Percentiles rank a stretch among this genome's conserved stretches.
These are phyloP conservation scores for Phytopythium mirpurense DNA, from an alignment of 352 stramenopile genomes.

Conservation along the genomic window DNA sequence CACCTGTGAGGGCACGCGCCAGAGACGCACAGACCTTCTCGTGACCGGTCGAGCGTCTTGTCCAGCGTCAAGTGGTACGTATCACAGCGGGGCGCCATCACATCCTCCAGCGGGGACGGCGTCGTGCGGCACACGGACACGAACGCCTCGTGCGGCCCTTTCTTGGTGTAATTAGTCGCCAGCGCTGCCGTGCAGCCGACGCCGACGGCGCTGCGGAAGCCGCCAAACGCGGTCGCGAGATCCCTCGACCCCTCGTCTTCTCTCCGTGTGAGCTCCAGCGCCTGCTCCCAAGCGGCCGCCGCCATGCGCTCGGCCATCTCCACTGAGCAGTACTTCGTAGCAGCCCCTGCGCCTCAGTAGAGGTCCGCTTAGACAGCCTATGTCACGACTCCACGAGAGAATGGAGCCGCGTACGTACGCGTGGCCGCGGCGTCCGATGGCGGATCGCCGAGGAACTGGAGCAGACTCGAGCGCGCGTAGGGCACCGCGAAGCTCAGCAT, in stretches of 20 bases:
- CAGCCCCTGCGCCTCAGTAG: neutral
- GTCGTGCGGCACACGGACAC: constrained; percentile 46
- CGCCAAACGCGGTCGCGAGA: constrained; percentile 21
- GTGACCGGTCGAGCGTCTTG: constrained; percentile 49
- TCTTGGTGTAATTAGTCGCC: constrained; percentile 53
- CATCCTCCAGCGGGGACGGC: neutral
- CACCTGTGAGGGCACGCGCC: too few relatives aligned
- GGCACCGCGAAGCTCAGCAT: constrained; percentile 67
- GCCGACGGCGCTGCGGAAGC: constrained; percentile 38
- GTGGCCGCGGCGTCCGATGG: neutral
- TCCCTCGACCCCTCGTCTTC: constrained; percentile 21
- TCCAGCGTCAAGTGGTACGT: constrained; percentile 65
- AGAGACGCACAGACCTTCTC: constrained; percentile 9
- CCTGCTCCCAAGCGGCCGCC: constrained; percentile 39
- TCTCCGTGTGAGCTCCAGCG: constrained; percentile 27
- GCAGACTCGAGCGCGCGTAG: constrained; percentile 58
- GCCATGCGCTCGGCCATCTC: constrained; percentile 68
- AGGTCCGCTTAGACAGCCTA: too few relatives aligned
- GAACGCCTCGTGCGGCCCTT: constrained; percentile 64
- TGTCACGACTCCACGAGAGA: too few relatives aligned
- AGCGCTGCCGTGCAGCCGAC: constrained; percentile 73
- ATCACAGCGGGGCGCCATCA: constrained; percentile 28
- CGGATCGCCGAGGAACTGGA: constrained; percentile 33
- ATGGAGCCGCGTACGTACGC: neutral
- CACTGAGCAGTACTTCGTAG: constrained; percentile 42